Evolutionary conservation across 2,329 filamentous ascomycete species (phyloP).

Genomic region (Alternaria incomplexa): DNA sequence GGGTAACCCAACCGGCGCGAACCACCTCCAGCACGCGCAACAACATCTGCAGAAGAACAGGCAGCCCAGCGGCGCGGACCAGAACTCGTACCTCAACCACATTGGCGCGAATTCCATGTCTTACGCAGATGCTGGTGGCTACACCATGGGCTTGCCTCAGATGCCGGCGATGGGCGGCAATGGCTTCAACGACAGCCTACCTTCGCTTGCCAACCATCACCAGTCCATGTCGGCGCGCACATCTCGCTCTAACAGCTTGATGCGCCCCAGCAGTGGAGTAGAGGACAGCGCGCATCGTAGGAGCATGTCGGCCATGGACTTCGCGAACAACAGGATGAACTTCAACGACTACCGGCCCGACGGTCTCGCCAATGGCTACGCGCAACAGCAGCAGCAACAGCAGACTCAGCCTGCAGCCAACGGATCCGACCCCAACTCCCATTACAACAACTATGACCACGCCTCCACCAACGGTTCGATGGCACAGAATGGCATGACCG

Average conservation of each 20-base stretch:
- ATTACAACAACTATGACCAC: constrained; percentile 45
- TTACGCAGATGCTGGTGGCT: constrained; percentile 37
- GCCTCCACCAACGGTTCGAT: constrained; percentile 39
- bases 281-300: constrained; percentile 42
- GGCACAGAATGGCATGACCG: constrained; percentile 42
- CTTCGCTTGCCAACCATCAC: constrained; percentile 48
- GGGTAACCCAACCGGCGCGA: constrained; percentile 93
- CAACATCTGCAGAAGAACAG: constrained; percentile 79
- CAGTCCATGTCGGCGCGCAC: constrained; percentile 56
- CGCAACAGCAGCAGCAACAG: constrained; percentile 23
- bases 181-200: constrained; percentile 46
- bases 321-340: constrained; percentile 40
- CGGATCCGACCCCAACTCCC: constrained; percentile 29
- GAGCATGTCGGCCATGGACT: constrained; percentile 46
- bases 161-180: constrained; percentile 43
- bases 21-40: constrained; percentile 91
- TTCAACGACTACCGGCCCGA: constrained; percentile 47
- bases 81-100: constrained; percentile 46
- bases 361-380: constrained; percentile 34
- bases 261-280: constrained; percentile 48
- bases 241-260: constrained; percentile 58
- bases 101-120: constrained; percentile 43
- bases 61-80: constrained; percentile 40
- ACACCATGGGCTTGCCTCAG: constrained; percentile 43
- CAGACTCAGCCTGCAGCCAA: constrained; percentile 11